Evolutionary conservation across 805 yeast species (phyloP), one percentile per base, ranked within the genome.

Genomic region (Candida pseudofarinosa): DNA sequence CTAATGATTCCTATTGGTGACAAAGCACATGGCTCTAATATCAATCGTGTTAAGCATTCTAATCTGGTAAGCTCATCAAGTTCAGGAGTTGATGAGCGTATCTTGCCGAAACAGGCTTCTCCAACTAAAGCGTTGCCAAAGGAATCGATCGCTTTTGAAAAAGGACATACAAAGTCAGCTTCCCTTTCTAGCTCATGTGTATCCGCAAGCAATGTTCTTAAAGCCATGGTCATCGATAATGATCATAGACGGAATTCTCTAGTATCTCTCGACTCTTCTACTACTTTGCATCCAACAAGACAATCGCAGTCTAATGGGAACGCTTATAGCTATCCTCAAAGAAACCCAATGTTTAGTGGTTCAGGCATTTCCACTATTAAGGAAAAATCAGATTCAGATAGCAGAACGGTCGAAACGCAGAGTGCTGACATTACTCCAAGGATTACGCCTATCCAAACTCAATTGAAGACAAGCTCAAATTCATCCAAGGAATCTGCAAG

Each of bases 1-100:
- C 56, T 67, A 34, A 65, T 71, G 63, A 47, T 59, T 36, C 66
- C 44, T 57, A 56, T 49, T 52, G 60, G 19, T 37, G 62, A 62
- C 17, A 60, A 71, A 43, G 62, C 73, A 4, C 64, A 69, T 3
- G 55, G 69, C 15, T 48, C 59, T 15, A 62, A 56, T 45, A 16
- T 37, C 13, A 56, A 61, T 13, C 40, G 55, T 40, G 54, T 56
- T 42, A 53, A 76, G 50, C 74, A 77, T 13, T 75, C 81, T 2
- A 81, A 83, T 19, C 87, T 88, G 13, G 82, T 85, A 47, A 83
- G 85, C 19, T 87, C 89, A 14, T 82, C 85, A 47, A 83, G 85
- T 19, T 80, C 85, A 5, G 35, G 31, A 28, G 37, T 37, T 4
- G 44, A 42, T 18, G 34, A 28, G 28, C 33, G 32, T 6, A 36